Evolutionary conservation across 2,329 filamentous ascomycete genomes (phyloP), one percentile per base, ranked within the genome.

Genomic region (Mycosphaerella sp.): DNA sequence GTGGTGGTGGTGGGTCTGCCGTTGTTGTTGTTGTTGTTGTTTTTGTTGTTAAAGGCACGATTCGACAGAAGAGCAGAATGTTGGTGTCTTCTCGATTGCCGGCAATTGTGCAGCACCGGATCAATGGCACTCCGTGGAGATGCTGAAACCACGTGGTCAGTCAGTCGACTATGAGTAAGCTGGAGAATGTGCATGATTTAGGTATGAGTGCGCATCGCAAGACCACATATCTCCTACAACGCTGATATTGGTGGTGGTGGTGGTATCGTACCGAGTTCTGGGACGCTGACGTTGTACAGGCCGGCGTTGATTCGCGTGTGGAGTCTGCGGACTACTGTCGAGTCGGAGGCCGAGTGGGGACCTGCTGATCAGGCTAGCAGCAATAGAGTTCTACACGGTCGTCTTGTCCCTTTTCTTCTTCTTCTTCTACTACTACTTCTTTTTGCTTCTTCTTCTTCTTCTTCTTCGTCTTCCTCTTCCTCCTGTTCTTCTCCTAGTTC

Each of bases 231-330:
- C 34, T 36, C 12, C 9, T 9, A 17, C 26, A 26, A 4, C 4
- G 41, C 44, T 44, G 14, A 17, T 17, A 17, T 17, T 17, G 14
- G 14, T 17, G 14, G 14, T 17, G 14, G 40, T 46, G 32, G 50
- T 55, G 53, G 54, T 56, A 40, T 56, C 62, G 54, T 62, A 62
- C 63, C 59, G 42, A 52, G 54, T 42, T 59, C 54, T 56, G 58
- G 51, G 40, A 56, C 49, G 50, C 55, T 54, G 43, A 38, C 39
- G 48, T 49, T 56, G 48, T 52, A 52, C 36, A 45, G 44, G 26
- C 58, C 54, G 36, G 41, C 32, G 43, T 40, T 60, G 51, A 53
- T 61, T 48, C 51, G 54, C 49, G 42, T 46, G 43, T 42, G 56
- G 36, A 23, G 32, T 14, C 31, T 26, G 14, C 14, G 14, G 14